Evolutionary conservation across 352 stramenopile genomes (phyloP).

Genomic region (Phytophthora quininea): DNA sequence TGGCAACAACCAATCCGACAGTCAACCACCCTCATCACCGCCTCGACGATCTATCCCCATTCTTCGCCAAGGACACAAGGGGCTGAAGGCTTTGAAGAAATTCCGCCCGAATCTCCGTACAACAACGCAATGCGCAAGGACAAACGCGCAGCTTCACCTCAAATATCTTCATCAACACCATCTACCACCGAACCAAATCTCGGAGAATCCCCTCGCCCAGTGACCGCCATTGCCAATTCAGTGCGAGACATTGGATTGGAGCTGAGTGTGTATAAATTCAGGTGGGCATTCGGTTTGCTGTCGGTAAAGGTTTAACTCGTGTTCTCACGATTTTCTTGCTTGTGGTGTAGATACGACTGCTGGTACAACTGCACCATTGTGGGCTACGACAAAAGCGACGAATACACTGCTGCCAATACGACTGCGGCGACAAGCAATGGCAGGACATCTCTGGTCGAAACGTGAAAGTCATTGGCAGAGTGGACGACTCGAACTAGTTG

Average conservation of each 20-base stretch:
- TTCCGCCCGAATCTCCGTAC: constrained; percentile 65
- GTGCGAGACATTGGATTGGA: constrained; percentile 70
- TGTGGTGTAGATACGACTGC: constrained; percentile 63
- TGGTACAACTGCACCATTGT: constrained; percentile 85
- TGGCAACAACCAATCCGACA: constrained; percentile 24
- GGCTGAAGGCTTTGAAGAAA: constrained; percentile 67
- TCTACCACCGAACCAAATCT: constrained; percentile 1
- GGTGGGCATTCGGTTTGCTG: constrained; percentile 25
- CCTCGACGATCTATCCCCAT: constrained; percentile 39
- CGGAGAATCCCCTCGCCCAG: constrained; percentile 1
- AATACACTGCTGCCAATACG: constrained; percentile 82
- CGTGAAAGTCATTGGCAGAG: constrained; percentile 48
- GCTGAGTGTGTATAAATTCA: constrained; percentile 74
- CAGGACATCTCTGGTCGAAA: constrained; percentile 61
- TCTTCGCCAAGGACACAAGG: constrained; percentile 68
- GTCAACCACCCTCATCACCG: neutral
- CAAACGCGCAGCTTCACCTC: constrained; percentile 18
- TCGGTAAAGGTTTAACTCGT: neutral
- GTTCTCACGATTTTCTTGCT: neutral
- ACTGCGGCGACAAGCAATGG: constrained; percentile 87
- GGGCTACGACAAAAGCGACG: constrained; percentile 72
- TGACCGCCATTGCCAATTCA: constrained; percentile 41
- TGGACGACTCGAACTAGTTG: constrained; percentile 21
- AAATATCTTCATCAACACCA: constrained; percentile 6
- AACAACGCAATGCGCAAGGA: constrained; percentile 38